Conservation (phyloP, 2,329 filamentous ascomycete species). For the Parastagonospora nodorum region DNA sequence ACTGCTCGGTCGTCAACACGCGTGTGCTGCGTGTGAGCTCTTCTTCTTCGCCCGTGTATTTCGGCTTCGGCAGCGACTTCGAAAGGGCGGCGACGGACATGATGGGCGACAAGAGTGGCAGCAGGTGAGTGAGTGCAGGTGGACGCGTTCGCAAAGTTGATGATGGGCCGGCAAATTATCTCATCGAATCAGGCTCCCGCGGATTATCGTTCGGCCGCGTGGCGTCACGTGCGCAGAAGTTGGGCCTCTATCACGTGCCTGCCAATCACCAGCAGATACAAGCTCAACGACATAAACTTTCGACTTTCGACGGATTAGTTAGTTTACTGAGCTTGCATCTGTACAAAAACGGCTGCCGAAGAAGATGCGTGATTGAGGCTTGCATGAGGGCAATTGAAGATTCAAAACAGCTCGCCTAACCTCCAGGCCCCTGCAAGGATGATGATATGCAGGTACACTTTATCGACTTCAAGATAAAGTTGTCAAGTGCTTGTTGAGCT, state of each 20-base stretch:
- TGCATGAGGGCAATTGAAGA: too few relatives aligned
- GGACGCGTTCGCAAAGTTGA: constrained; percentile 1
- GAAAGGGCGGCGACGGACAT: constrained; percentile 67
- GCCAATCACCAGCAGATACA: too few relatives aligned
- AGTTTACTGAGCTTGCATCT: too few relatives aligned
- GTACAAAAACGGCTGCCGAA: too few relatives aligned
- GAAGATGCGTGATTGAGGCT: too few relatives aligned
- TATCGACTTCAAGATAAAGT: too few relatives aligned
- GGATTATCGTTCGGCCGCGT: background rate
- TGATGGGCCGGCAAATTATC: constrained; percentile 1
- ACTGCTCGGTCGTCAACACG: constrained; percentile 77
- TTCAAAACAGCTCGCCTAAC: too few relatives aligned
- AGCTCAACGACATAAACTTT: too few relatives aligned
- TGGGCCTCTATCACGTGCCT: background rate
- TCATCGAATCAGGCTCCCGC: background rate
- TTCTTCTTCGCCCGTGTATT: constrained; percentile 89
- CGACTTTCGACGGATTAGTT: too few relatives aligned
- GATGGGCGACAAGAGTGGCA: constrained; percentile 10
- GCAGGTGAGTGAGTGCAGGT: constrained; percentile 2
- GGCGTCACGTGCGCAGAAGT: background rate
- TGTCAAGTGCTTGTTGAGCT: too few relatives aligned
- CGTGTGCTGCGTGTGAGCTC: constrained; percentile 80
- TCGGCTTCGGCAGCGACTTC: constrained; percentile 82
- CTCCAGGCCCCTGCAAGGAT: too few relatives aligned
- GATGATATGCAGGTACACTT: too few relatives aligned